A percentile compares a stretch with the other conserved stretches of the same genome.
phyloP scores from a whole-genome alignment of 1,284 basidiomycete species.

The Melampsora americana region DNA sequence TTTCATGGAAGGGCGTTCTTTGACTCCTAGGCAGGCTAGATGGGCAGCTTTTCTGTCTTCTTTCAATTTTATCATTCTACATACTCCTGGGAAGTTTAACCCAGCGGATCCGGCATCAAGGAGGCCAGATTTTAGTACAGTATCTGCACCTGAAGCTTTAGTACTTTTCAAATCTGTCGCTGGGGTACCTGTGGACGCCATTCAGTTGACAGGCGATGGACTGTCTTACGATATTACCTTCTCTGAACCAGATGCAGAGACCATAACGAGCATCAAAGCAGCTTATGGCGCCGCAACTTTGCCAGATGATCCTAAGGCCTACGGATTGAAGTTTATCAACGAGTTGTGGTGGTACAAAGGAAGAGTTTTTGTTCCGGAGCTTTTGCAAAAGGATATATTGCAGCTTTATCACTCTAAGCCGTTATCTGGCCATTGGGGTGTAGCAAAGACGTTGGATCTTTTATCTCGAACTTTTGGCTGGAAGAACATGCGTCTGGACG shows the following conservation, averaged over 20 bases:
- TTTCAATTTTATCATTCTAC: slow-evolving; percentile 7
- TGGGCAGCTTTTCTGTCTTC: neutral
- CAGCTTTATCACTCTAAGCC: neutral
- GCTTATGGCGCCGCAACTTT: no score
- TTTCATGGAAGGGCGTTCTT: neutral
- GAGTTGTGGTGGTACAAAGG: no score
- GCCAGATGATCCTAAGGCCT: no score
- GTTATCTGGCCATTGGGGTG: neutral
- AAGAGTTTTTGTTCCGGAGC: no score
- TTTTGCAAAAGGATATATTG: neutral
- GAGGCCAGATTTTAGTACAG: neutral
- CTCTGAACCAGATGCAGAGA: no score
- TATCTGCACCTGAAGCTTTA: no score
- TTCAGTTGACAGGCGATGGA: no score
- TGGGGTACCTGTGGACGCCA: no score
- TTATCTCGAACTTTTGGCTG: neutral
- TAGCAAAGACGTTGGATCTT: neutral
- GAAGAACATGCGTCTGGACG: neutral
- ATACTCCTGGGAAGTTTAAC: slow-evolving; percentile 4
- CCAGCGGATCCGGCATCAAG: slow-evolving; percentile 11
- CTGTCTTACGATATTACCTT: no score
- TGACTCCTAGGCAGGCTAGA: neutral
- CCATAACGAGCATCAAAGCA: no score
- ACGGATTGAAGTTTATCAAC: no score
- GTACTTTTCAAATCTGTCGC: no score